Evolutionary conservation across 192 early-diverging fungal genomes (phyloP), one percentile per base, ranked within the genome.

Genomic region (Coemansia guatemalensis): DNA sequence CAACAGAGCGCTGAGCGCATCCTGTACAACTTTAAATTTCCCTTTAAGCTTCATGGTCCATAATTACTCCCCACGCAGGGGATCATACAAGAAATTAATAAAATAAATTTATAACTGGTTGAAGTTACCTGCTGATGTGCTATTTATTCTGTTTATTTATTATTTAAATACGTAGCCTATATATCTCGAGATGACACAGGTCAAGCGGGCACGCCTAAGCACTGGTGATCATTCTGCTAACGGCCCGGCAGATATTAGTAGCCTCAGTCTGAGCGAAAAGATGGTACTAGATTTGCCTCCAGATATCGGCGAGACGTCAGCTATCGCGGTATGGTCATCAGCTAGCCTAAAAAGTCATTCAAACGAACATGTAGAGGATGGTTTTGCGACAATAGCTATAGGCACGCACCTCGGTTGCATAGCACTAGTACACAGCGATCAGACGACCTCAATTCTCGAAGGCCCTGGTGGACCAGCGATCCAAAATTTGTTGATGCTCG

Each of bases 381-480:
- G 24, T 22, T 27, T 14, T 24, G 25, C 25, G 2, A 39, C 47
- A 5, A 26, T 79, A 27, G 76, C 61, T 1, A 32, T 79, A 48
- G 76, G 71, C 12, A 79, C 76, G 1, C 48, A 62, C 27, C 24
- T 54, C 0, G 76, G 76, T 20, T 61, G 68, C 41, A 59, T 67
- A 53, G 64, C 65, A 56, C 56, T 79, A 0, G 48, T 79, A 20
- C 53, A 63, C 50, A 35, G 20, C 51, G 65, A 67, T 30, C 53
- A 56, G 27, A 27, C 22, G 7, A 22, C 41, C 8, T 39, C 60
- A 11, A 58, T 58, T 6, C 58, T 79, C 14, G 71, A 79, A 20
- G 27, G 48, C 6, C 49, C 67, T 27, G 68, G 68, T 29, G 57
- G 60, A 11, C 53, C 77, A 8, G 60, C 77, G 0, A 65, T 80